Evolutionary conservation across 2,329 filamentous ascomycete species (phyloP), one percentile per base, ranked within the genome.

Genomic region (Paraphoma sp.): DNA sequence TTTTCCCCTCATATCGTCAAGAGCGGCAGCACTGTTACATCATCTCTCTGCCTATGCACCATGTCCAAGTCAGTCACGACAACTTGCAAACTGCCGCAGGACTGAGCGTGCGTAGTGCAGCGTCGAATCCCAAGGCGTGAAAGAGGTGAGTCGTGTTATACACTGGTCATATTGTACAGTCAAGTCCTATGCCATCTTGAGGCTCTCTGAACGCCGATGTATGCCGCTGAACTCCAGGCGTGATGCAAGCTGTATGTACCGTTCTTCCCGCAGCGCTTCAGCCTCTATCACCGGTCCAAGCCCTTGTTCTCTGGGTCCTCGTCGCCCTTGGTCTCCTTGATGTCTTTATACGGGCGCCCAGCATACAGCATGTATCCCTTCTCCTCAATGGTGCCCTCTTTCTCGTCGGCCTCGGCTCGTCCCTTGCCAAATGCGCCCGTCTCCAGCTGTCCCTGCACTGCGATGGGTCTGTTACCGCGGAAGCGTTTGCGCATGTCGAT

Each of bases 401-500:
- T 75, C 45, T 73, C 72, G 46, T 74, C 72, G 10, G 59, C 65
- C 62, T 68, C 65, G 0, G 62, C 56, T 3, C 68, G 57, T 17
- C 68, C 68, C n/a, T 71, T 53, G 1, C 71, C 70, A 59, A 71
- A 70, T 3, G 71, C 65, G 51, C 72, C 73, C 29, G 68, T 74
- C 49, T 75, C 72, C 5, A 73, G 59, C 51, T 76, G 73, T 0
- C 68, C 68, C 11, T 65, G 57, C 2, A 76, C 67, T 17, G 68
- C 83, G 63, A 96, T 88, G 51, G 95, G 93, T 76, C 92, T 87
- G 81, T 98, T 98, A 56, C 95, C 95, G 53, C 95, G 87, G 80
- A 99, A 98, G 33, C 95, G 90, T 82, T 98, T 98, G 76, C 95
- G 91, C 95, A 99, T 99, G 77, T 99, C 95, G 68, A 98, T 90